These are phyloP conservation scores for Avena sativa DNA, from an alignment of 176 grass and related monocot genomes.

Conservation along the genomic window DNA sequence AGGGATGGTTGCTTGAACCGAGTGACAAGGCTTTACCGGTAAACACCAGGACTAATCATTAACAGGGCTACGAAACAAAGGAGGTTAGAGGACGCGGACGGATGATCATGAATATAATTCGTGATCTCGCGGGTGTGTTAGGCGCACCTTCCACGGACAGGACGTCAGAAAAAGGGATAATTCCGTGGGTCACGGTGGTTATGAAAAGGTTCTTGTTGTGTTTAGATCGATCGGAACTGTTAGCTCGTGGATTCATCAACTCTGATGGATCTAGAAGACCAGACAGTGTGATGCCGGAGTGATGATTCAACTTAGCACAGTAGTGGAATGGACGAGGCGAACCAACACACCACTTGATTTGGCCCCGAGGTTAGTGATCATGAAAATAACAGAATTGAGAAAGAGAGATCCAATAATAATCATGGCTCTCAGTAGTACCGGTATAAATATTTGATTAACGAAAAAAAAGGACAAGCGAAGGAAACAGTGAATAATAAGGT, in stretches of 20 bases:
- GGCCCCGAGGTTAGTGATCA: not conserved
- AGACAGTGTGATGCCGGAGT: conserved; percentile 12
- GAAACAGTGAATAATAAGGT: not conserved
- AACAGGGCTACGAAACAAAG: not conserved
- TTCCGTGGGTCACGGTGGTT: conserved; percentile 43
- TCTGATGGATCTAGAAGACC: not conserved
- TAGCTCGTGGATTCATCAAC: not conserved
- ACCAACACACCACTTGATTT: not conserved
- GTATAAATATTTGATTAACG: not conserved
- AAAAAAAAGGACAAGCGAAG: not conserved
- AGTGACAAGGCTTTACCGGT: not conserved
- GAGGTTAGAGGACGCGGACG: not conserved
- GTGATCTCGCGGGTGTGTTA: conserved; percentile 39
- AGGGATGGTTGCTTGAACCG: conserved; percentile 7
- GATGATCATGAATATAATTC: not conserved
- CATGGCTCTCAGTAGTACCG: not conserved
- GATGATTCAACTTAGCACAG: conserved; percentile 1
- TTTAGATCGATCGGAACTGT: not conserved
- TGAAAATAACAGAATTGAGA: too few relatives aligned
- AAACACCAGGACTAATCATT: not conserved
- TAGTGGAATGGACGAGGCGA: not conserved
- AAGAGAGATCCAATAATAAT: not conserved
- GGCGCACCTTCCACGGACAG: conserved; percentile 55
- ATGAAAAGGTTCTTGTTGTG: not conserved
- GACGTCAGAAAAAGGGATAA: conserved; percentile 42